Percentiles rank a stretch among this genome's conserved stretches.
phyloP scores from a whole-genome alignment of 257 asterid species.

The Nicotiana benthamiana region DNA sequence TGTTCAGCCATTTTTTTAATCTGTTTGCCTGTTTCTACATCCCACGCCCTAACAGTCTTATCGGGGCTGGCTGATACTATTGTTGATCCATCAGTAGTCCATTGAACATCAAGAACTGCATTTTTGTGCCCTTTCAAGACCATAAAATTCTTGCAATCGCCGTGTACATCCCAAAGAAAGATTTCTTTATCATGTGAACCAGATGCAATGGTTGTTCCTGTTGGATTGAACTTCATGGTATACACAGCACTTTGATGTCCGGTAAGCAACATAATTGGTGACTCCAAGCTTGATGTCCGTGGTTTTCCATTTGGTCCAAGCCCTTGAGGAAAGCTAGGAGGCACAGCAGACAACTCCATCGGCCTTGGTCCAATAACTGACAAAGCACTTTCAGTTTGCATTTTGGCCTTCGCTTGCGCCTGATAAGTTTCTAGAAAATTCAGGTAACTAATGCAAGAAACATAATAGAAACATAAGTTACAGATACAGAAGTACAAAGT shows the following conservation, averaged over 20 bases:
- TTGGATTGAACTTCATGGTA: conserved; percentile 86
- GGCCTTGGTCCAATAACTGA: conserved; percentile 84
- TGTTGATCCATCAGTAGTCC: conserved; percentile 86
- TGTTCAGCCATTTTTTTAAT: conserved; percentile 93
- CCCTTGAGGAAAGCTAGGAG: conserved; percentile 31
- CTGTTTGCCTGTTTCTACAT: conserved; percentile 86
- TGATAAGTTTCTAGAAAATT: background rate
- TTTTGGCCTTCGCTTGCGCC: conserved; percentile 16
- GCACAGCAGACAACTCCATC: conserved; percentile 46
- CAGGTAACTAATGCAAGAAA: background rate
- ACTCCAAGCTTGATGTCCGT: conserved; percentile 74
- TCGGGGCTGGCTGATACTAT: conserved; percentile 91
- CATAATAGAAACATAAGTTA: background rate
- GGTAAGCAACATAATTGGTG: conserved; percentile 79
- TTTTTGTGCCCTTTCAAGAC: conserved; percentile 93
- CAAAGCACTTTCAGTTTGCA: conserved; percentile 87
- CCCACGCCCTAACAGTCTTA: conserved; percentile 95
- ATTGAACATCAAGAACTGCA: conserved; percentile 88
- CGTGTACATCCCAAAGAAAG: conserved; percentile 76
- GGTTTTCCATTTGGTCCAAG: conserved; percentile 57
- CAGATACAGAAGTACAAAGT: background rate
- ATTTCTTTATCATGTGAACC: conserved; percentile 95
- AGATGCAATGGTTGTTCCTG: conserved; percentile 79
- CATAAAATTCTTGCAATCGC: conserved; percentile 88
- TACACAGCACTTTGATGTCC: conserved; percentile 95